phyloP scores from a whole-genome alignment of 1,284 basidiomycete species.

The Malassezia sp. region DNA sequence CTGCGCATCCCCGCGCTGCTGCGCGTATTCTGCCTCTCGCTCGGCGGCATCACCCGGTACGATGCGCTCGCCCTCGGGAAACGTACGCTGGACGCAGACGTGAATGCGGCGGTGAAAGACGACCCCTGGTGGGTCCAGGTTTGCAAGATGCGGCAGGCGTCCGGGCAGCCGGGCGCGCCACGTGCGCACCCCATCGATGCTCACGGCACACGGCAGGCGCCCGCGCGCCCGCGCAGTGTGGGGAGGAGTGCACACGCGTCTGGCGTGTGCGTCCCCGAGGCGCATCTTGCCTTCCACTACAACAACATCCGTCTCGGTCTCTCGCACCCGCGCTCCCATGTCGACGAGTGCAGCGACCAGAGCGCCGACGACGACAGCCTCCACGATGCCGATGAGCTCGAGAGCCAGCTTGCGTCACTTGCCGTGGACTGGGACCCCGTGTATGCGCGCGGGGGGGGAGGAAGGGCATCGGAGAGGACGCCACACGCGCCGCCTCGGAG shows the following conservation, averaged over 20 bases:
- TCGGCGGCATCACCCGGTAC: conserved; percentile 32
- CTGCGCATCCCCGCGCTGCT: conserved; percentile 41
- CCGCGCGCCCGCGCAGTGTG: conserved; percentile 29
- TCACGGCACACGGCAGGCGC: neutral
- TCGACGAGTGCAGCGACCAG: conserved; percentile 25
- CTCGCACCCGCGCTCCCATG: conserved; percentile 35
- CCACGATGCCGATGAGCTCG: conserved; percentile 22
- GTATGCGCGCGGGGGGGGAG: conserved; percentile 4
- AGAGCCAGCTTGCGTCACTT: conserved; percentile 30
- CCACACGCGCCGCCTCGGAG: neutral
- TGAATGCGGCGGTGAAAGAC: conserved; percentile 26
- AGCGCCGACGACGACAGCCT: conserved; percentile 13
- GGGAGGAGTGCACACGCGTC: too few species aligned
- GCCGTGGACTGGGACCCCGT: conserved; percentile 18
- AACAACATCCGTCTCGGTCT: conserved; percentile 43
- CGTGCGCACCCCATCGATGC: conserved; percentile 19
- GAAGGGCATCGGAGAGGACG: too few species aligned
- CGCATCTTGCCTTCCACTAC: conserved; percentile 41
- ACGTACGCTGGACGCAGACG: conserved; percentile 19
- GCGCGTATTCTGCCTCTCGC: conserved; percentile 39
- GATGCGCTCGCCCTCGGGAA: conserved; percentile 38
- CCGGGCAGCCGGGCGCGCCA: conserved; percentile 29
- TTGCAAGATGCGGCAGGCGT: conserved; percentile 33
- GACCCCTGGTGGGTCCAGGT: conserved; percentile 44
- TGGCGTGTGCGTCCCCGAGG: conserved; percentile 34